These are phyloP conservation scores for Rhynchospora breviuscula DNA, from an alignment of 176 grass and related monocot species.

Conservation along the genomic window DNA sequence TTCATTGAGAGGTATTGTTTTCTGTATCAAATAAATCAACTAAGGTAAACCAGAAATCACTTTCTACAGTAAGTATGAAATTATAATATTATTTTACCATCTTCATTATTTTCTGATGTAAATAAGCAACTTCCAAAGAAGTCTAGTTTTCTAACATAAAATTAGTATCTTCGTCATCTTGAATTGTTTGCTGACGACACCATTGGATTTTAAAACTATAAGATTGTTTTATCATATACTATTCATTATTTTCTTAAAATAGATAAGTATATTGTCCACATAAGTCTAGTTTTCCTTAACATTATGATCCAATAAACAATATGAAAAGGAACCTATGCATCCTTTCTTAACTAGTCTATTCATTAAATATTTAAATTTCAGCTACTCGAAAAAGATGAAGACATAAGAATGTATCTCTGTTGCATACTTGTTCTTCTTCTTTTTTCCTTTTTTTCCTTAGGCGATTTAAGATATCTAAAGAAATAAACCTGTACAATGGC, in stretches of 20 bases:
- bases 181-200: no score
- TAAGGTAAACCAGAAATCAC: slow-evolving; percentile 1
- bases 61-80: background rate
- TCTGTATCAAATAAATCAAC: slow-evolving; percentile 46
- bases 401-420: background rate
- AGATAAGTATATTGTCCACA: background rate
- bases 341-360: slow-evolving; percentile 2
- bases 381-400: background rate
- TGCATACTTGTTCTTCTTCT: background rate
- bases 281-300: background rate
- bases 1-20: slow-evolving; percentile 80
- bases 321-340: background rate
- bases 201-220: background rate
- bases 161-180: no score
- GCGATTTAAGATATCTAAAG: background rate
- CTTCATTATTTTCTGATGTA: background rate
- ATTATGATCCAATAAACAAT: background rate
- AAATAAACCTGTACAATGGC: background rate
- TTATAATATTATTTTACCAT: background rate
- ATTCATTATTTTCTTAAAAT: background rate
- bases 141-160: no score
- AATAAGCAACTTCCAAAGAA: no score
- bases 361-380: background rate
- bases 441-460: background rate
- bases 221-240: background rate